phyloP scores from a whole-genome alignment of 257 asterid genomes.

The Coffea canephora region DNA sequence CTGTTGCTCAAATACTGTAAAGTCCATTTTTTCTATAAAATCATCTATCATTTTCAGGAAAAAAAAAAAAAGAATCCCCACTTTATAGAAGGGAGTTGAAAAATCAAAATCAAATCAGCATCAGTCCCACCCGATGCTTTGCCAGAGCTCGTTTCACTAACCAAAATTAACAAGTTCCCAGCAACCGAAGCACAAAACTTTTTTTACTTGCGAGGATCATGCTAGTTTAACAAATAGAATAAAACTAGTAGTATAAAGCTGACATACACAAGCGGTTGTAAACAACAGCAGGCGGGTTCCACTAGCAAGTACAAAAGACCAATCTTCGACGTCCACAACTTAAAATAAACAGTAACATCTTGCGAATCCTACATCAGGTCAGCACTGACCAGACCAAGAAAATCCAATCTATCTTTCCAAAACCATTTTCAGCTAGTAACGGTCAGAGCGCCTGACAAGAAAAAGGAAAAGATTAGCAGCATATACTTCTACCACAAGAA shows the following conservation, averaged over 20 bases:
- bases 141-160: no score
- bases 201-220: neutral
- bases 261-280: neutral
- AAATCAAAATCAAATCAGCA: no score
- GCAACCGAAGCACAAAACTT: neutral
- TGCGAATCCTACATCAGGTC: slow-evolving; percentile 18
- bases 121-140: no score
- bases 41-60: no score
- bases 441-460: slow-evolving; percentile 52
- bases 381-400: slow-evolving; percentile 10
- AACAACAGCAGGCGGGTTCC: neutral
- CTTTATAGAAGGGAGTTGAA: no score
- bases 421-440: slow-evolving; percentile 38
- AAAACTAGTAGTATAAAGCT: neutral
- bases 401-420: slow-evolving; percentile 12
- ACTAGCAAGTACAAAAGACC: neutral
- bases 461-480: neutral
- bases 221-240: neutral
- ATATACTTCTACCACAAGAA: neutral
- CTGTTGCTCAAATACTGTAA: no score
- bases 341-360: neutral
- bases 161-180: no score
- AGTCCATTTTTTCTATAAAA: no score
- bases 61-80: no score
- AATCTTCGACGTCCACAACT: slow-evolving; percentile 1